phyloP scores from a whole-genome alignment of 176 grass and related monocot species.

The Oryza glaberrima region DNA sequence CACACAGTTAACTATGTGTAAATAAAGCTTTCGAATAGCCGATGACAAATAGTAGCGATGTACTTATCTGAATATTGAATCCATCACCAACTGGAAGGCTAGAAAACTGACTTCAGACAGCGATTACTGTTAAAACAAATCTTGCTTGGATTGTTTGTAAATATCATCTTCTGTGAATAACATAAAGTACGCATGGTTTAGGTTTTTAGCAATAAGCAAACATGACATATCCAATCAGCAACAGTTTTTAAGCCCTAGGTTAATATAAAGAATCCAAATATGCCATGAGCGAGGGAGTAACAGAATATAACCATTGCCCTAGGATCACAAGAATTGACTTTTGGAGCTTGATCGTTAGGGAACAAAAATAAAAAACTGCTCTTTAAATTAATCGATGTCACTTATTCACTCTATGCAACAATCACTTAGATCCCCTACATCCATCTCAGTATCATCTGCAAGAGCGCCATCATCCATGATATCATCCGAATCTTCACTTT shows the following conservation, averaged over 20 bases:
- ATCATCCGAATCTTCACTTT: conserved; percentile 47
- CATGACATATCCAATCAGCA: neutral
- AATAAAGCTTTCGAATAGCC: neutral
- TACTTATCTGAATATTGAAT: conserved; percentile 35
- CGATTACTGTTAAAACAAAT: neutral
- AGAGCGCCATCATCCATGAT: conserved; percentile 37
- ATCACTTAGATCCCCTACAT: conserved; percentile 46
- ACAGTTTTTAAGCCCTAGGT: conserved; percentile 7
- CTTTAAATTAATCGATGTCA: conserved; percentile 10
- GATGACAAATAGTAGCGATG: conserved; percentile 22
- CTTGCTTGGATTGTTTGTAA: neutral
- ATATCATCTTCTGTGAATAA: conserved; percentile 14
- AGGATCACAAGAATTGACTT: conserved; percentile 3
- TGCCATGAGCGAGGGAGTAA: neutral
- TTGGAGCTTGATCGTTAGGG: neutral
- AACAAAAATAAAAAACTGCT: neutral
- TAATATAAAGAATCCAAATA: conserved; percentile 25
- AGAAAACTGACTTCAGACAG: neutral
- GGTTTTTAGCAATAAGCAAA: conserved; percentile 1
- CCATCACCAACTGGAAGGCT: conserved; percentile 3
- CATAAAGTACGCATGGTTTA: neutral
- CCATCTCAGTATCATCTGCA: conserved; percentile 69
- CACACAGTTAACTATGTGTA: conserved; percentile 4
- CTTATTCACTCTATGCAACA: conserved; percentile 45
- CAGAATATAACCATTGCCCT: neutral